Percentiles rank a stretch among this genome's conserved stretches.
Evolutionary conservation across 2,329 filamentous ascomycete species (phyloP).

Genomic region (Cladophialophora yegresii): DNA sequence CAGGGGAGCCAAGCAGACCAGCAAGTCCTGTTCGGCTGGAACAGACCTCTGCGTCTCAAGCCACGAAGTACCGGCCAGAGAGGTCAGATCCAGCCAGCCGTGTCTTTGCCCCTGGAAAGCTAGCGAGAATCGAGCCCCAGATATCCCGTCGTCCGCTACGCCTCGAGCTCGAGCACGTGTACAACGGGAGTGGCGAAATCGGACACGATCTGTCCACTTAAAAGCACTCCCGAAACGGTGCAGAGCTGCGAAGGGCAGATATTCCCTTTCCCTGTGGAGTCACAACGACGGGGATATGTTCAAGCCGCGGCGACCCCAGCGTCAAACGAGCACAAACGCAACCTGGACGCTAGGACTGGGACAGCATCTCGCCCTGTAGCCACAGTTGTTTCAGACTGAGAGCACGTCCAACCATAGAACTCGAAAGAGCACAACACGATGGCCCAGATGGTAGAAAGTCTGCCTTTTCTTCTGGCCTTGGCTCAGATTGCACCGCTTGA

Average conservation of each 20-base stretch:
- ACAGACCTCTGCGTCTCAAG: not conserved
- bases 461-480: not conserved
- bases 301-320: not conserved
- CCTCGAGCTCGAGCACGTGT: not conserved
- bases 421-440: not conserved
- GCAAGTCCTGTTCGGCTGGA: not conserved
- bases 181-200: not conserved
- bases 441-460: not conserved
- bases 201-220: not conserved
- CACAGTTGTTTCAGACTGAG: not conserved
- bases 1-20: not conserved
- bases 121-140: not conserved
- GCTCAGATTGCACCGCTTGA: not conserved
- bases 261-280: not conserved
- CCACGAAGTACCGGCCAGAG: not conserved
- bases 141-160: not conserved
- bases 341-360: not conserved
- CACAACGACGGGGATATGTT: not conserved
- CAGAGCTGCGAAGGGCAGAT: not conserved
- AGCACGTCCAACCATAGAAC: not conserved
- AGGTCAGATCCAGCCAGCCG: not conserved
- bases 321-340: not conserved
- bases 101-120: not conserved
- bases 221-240: not conserved
- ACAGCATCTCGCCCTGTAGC: not conserved